phyloP scores from a whole-genome alignment of 345 rosid genomes.

The Hypericum androsaemum region DNA sequence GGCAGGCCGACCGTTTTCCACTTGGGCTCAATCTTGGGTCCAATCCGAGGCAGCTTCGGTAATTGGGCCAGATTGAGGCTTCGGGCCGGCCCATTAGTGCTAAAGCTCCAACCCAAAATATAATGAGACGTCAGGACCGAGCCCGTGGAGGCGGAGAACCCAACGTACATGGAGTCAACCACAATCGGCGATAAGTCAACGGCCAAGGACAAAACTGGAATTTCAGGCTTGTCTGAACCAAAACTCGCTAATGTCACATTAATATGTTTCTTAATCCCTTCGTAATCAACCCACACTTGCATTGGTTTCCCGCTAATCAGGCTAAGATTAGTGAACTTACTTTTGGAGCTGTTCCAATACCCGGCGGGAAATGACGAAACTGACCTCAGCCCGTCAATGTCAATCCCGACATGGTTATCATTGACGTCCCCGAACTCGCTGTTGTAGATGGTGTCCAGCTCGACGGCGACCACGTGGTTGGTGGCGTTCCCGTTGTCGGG shows the following conservation, averaged over 20 bases:
- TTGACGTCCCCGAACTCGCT: constrained; percentile 1
- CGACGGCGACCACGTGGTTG: too few species aligned
- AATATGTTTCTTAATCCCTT: too few species aligned
- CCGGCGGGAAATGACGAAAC: not conserved
- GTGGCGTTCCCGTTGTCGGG: not conserved
- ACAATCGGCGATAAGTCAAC: not conserved
- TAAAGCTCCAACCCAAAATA: too few species aligned
- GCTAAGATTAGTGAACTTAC: too few species aligned
- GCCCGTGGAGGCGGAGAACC: constrained; percentile 17
- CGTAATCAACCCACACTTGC: too few species aligned
- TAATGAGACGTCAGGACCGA: too few species aligned
- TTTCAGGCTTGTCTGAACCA: not conserved
- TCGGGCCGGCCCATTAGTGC: too few species aligned
- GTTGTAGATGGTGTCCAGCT: too few species aligned
- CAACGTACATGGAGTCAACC: constrained; percentile 12
- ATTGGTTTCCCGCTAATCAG: too few species aligned
- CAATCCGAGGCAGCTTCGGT: constrained; percentile 18
- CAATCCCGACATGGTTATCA: constrained; percentile 16
- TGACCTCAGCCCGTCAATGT: constrained; percentile 5
- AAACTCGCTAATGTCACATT: constrained; percentile 13
- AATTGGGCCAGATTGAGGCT: constrained; percentile 11
- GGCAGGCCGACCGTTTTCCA: too few species aligned
- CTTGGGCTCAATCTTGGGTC: not conserved
- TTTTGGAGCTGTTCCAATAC: too few species aligned
- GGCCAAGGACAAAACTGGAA: constrained; percentile 5